A percentile compares a stretch with the other conserved stretches of the same genome.
phyloP scores from a whole-genome alignment of 2,329 filamentous ascomycete genomes.

The Penicillium polonicum region DNA sequence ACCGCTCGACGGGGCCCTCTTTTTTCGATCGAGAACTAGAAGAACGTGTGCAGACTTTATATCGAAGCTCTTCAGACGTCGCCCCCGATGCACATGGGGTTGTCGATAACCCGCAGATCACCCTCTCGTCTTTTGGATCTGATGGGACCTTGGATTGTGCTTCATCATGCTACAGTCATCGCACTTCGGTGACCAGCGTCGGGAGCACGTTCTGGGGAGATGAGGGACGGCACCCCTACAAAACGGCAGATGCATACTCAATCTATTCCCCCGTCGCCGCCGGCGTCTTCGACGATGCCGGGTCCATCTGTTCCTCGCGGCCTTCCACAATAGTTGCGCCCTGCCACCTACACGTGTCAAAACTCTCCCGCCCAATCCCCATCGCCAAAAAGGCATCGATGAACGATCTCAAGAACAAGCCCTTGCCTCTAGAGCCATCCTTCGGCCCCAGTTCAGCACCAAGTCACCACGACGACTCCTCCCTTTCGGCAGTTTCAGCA shows the following conservation, averaged over 20 bases:
- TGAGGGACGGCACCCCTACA: slow-evolving; percentile 10
- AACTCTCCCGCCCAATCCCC: slow-evolving; percentile 3
- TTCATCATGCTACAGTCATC: slow-evolving; percentile 40
- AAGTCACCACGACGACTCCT: slow-evolving; percentile 18
- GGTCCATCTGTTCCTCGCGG: slow-evolving; percentile 7
- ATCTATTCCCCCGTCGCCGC: slow-evolving; percentile 25
- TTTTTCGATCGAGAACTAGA: slow-evolving; percentile 17
- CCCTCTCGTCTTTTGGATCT: slow-evolving; percentile 26
- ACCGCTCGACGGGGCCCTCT: slow-evolving; percentile 1
- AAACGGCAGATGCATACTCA: slow-evolving; percentile 26
- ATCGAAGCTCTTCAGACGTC: slow-evolving; percentile 6
- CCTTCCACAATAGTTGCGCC: not conserved
- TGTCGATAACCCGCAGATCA: not conserved
- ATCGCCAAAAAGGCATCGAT: slow-evolving; percentile 22
- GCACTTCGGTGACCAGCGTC: slow-evolving; percentile 37
- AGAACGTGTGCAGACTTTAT: slow-evolving; percentile 20
- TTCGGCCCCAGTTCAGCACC: slow-evolving; percentile 31
- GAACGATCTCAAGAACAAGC: slow-evolving; percentile 39
- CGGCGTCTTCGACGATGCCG: slow-evolving; percentile 37
- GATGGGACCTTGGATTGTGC: slow-evolving; percentile 28
- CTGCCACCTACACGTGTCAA: not conserved
- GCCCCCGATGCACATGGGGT: not conserved
- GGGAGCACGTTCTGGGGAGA: slow-evolving; percentile 25
- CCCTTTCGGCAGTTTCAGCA: not conserved
- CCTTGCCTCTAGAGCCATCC: slow-evolving; percentile 40